Conservation (phyloP, 495 filamentous ascomycete species). For the Penicillium ucsense region DNA sequence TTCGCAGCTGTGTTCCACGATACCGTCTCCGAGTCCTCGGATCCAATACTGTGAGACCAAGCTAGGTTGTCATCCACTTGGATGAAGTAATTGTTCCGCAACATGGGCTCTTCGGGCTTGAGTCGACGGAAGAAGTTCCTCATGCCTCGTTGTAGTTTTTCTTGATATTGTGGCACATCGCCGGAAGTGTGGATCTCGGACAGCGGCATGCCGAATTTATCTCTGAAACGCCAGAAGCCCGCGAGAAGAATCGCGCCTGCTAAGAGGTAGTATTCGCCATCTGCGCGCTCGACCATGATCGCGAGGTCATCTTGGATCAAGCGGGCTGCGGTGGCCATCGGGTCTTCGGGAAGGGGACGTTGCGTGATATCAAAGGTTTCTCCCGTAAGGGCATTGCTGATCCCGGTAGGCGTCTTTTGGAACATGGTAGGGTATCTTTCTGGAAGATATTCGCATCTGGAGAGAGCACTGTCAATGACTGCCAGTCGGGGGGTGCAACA, state of each 20-base stretch:
- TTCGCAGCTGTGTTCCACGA: constrained; percentile 74
- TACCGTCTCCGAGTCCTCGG: constrained; percentile 53
- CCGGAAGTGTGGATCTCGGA: constrained; percentile 79
- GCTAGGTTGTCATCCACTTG: constrained; percentile 65
- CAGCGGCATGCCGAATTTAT: constrained; percentile 79
- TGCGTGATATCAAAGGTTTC: constrained; percentile 63
- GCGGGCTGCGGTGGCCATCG: constrained; percentile 65
- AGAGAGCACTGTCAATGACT: not conserved
- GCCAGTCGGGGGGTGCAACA: no score
- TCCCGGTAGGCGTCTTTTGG: constrained; percentile 50
- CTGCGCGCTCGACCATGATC: constrained; percentile 70
- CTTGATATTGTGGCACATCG: constrained; percentile 65
- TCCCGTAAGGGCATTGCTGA: constrained; percentile 62
- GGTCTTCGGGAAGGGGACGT: constrained; percentile 66
- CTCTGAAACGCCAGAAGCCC: constrained; percentile 78
- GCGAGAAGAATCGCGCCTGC: constrained; percentile 72
- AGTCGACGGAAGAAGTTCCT: constrained; percentile 66
- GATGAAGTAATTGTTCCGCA: constrained; percentile 67
- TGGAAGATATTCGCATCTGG: constrained; percentile 59
- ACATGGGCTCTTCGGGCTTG: constrained; percentile 52
- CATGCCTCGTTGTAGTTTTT: constrained; percentile 78
- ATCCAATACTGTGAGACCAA: constrained; percentile 68
- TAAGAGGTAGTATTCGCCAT: constrained; percentile 78
- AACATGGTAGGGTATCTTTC: constrained; percentile 70
- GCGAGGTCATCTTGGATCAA: constrained; percentile 81